phyloP scores from a whole-genome alignment of 2,329 filamentous ascomycete species.

The Paracoccidioides brasiliensis region DNA sequence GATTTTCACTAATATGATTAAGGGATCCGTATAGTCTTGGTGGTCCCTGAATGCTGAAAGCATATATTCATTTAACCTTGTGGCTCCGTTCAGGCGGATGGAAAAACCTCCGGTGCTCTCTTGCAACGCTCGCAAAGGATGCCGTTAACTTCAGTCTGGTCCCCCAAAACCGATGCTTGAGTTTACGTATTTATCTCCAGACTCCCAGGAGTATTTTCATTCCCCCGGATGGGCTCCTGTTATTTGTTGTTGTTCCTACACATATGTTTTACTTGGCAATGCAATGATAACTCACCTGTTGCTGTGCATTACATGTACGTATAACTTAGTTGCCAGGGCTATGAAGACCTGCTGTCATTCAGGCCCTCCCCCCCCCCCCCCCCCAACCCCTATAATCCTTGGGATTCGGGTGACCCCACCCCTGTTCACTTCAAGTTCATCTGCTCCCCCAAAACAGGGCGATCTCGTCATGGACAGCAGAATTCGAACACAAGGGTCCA shows the following conservation, averaged over 20 bases:
- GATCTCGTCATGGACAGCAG: background rate
- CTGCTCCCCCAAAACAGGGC: background rate
- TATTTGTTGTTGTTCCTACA: background rate
- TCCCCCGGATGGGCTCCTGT: background rate
- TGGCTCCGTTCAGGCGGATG: too few relatives aligned
- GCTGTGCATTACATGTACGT: too few relatives aligned
- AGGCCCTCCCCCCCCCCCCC: background rate
- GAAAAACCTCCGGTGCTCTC: too few relatives aligned
- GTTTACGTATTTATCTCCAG: background rate
- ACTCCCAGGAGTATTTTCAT: background rate
- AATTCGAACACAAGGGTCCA: background rate
- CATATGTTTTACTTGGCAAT: background rate
- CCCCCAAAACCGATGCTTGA: background rate
- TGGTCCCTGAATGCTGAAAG: too few relatives aligned
- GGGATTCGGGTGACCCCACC: background rate
- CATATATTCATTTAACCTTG: too few relatives aligned
- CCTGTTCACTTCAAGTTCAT: background rate
- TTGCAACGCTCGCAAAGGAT: too few relatives aligned
- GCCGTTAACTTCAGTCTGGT: background rate
- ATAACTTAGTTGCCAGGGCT: too few relatives aligned
- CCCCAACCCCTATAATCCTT: background rate
- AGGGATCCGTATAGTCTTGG: too few relatives aligned
- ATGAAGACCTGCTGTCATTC: too few relatives aligned
- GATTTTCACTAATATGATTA: too few relatives aligned
- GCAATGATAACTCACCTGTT: too few relatives aligned